These are phyloP conservation scores for Gynochthodes officinalis DNA, from an alignment of 257 asterid genomes.

Conservation along the genomic window DNA sequence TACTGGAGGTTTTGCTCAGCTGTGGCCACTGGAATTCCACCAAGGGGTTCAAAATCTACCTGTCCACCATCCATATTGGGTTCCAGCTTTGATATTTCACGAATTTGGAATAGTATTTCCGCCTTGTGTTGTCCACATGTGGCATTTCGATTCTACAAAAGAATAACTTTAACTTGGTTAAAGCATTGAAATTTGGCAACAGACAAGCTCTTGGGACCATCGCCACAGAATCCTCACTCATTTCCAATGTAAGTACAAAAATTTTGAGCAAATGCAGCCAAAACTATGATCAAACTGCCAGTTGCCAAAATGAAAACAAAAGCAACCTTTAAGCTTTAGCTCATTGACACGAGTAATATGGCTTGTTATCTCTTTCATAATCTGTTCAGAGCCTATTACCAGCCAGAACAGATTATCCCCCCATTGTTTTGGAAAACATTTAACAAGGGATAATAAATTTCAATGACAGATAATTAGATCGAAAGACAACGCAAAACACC, in stretches of 20 bases:
- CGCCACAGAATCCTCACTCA: background rate
- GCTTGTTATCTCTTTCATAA: background rate
- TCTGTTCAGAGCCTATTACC: background rate
- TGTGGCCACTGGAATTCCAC: slow-evolving; percentile 30
- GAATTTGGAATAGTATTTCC: slow-evolving; percentile 76
- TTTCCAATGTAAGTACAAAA: background rate
- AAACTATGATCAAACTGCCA: background rate
- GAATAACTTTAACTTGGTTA: slow-evolving; percentile 18
- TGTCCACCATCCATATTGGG: slow-evolving; percentile 48
- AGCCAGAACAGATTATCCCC: background rate
- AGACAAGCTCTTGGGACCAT: background rate
- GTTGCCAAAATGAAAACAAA: background rate
- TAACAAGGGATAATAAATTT: background rate
- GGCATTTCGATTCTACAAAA: slow-evolving; percentile 79
- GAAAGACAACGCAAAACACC: background rate
- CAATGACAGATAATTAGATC: background rate
- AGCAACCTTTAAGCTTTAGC: background rate
- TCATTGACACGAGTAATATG: background rate
- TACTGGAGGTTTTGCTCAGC: slow-evolving; percentile 29
- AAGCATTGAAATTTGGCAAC: background rate
- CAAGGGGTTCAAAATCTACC: slow-evolving; percentile 36
- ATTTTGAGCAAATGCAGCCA: background rate
- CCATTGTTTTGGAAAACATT: background rate
- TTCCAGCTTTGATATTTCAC: slow-evolving; percentile 59
- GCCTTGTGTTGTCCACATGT: slow-evolving; percentile 78